phyloP scores from a whole-genome alignment of 2,329 filamentous ascomycete species.

The Colletotrichum sp. region DNA sequence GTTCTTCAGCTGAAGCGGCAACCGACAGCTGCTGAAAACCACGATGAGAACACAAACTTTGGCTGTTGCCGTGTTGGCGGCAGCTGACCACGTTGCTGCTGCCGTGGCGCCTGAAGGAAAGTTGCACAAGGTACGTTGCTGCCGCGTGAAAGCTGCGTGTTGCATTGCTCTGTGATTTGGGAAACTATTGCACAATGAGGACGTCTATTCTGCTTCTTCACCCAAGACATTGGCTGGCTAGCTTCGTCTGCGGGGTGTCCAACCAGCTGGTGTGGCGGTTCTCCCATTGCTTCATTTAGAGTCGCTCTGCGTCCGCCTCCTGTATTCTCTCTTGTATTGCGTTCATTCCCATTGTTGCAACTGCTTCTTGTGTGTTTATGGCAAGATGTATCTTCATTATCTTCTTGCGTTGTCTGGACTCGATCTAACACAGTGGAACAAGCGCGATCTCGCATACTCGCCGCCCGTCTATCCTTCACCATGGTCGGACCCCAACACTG shows the following conservation, averaged over 20 bases:
- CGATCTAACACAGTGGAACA: not conserved
- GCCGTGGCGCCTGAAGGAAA: not conserved
- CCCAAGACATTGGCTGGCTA: not conserved
- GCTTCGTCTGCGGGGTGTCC: not conserved
- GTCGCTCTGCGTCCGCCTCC: not conserved
- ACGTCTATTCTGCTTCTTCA: not conserved
- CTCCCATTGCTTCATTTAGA: not conserved
- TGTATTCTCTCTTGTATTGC: not conserved
- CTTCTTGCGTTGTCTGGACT: not conserved
- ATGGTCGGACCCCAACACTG: constrained; percentile 78
- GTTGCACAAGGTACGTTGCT: constrained; percentile 15
- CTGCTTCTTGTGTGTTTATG: not conserved
- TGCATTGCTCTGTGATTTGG: not conserved
- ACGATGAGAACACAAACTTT: constrained; percentile 11
- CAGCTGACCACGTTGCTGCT: constrained; percentile 3
- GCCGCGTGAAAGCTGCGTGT: not conserved
- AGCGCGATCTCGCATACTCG: constrained; percentile 40
- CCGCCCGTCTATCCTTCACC: constrained; percentile 82
- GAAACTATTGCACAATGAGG: not conserved
- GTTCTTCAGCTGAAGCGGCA: not conserved
- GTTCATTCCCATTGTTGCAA: not conserved
- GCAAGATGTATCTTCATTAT: not conserved
- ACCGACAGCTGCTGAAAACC: not conserved
- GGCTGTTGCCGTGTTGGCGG: constrained; percentile 3
- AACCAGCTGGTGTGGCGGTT: not conserved